Conservation (phyloP, 2,329 filamentous ascomycete species). For the Aspergillus thermomutatus region DNA sequence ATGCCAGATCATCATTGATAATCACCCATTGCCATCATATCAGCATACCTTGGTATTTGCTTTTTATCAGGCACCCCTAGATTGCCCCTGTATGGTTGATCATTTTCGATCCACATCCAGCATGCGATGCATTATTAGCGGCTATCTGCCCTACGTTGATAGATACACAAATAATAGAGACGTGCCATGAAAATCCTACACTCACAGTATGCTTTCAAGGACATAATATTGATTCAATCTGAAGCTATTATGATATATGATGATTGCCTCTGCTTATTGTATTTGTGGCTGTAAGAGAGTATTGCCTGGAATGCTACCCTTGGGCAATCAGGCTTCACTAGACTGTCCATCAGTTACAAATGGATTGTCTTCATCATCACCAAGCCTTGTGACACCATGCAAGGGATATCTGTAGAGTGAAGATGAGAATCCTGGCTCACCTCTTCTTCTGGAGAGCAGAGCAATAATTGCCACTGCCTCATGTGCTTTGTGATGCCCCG, state of each 20-base stretch:
- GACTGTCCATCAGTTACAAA: neutral
- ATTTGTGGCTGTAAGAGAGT: neutral
- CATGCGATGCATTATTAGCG: neutral
- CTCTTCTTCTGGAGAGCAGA: neutral
- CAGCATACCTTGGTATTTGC: neutral
- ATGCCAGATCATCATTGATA: neutral
- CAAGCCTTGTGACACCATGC: neutral
- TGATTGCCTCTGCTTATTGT: neutral
- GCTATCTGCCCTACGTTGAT: neutral
- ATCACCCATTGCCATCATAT: neutral
- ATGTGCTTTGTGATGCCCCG: slow-evolving; percentile 6
- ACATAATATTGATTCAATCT: neutral
- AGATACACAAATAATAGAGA: neutral
- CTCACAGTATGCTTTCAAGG: neutral
- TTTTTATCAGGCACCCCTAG: neutral
- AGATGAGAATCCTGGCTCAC: neutral
- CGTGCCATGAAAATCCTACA: neutral
- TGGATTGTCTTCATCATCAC: neutral
- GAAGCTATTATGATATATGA: neutral
- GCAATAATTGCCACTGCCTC: neutral
- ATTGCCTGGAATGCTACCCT: neutral
- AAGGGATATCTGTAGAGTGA: neutral
- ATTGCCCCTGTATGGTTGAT: neutral
- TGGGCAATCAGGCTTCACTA: neutral
- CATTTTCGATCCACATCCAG: neutral